phyloP scores from a whole-genome alignment of 2,329 filamentous ascomycete genomes.

The Monilinia fructicola region DNA sequence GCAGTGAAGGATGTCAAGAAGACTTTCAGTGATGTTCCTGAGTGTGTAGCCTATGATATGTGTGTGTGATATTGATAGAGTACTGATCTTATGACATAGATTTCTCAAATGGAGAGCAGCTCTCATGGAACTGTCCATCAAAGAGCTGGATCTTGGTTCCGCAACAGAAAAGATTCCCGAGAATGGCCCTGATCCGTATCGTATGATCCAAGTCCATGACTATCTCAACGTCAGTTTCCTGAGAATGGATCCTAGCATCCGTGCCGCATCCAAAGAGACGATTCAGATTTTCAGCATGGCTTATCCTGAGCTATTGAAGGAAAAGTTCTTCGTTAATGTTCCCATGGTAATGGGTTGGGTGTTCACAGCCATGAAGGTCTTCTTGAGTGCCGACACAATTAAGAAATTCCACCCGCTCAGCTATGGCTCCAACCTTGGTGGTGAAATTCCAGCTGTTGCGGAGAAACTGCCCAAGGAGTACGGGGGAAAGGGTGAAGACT shows the following conservation, averaged over 20 bases:
- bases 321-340: slow-evolving; percentile 97
- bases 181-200: slow-evolving; percentile 74
- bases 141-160: slow-evolving; percentile 67
- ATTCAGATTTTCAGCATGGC: slow-evolving; percentile 78
- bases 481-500: slow-evolving; percentile 66
- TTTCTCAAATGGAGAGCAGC: slow-evolving; percentile 89
- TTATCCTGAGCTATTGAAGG: slow-evolving; percentile 83
- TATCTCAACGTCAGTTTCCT: slow-evolving; percentile 87
- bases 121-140: slow-evolving; percentile 83
- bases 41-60: slow-evolving; percentile 55
- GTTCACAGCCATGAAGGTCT: slow-evolving; percentile 72
- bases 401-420: slow-evolving; percentile 78
- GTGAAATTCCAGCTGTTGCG: slow-evolving; percentile 58
- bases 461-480: slow-evolving; percentile 71
- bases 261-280: slow-evolving; percentile 73
- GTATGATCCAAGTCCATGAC: slow-evolving; percentile 91
- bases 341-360: slow-evolving; percentile 89
- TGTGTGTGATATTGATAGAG: slow-evolving; percentile 1
- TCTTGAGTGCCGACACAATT: slow-evolving; percentile 70
- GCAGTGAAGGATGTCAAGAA: slow-evolving; percentile 75
- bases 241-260: slow-evolving; percentile 73
- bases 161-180: slow-evolving; percentile 65
- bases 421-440: slow-evolving; percentile 68
- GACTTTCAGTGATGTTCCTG: slow-evolving; percentile 79
- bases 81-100: slow-evolving; percentile 46